Percentiles rank a stretch among this genome's conserved stretches.
Conservation (phyloP, 2,329 filamentous ascomycete species). For the Eutypella sp. region DNA sequence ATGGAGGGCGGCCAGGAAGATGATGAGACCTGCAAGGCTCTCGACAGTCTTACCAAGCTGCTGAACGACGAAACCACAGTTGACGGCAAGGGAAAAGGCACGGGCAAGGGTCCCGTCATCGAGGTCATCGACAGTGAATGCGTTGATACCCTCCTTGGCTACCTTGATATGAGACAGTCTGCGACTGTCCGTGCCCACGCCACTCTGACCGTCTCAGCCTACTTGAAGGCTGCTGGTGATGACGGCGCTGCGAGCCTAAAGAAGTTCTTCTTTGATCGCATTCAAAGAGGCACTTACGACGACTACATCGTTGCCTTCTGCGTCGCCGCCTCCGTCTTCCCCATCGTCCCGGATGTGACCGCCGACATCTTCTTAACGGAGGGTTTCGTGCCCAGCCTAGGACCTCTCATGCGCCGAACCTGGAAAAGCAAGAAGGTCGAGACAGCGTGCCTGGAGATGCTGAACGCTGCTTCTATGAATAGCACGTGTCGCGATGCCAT, state of each 20-base stretch:
- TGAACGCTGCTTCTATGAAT: slow-evolving; percentile 89
- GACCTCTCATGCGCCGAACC: slow-evolving; percentile 70
- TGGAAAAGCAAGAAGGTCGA: slow-evolving; percentile 85
- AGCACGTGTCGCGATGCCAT: slow-evolving; percentile 77
- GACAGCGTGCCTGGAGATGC: slow-evolving; percentile 78
- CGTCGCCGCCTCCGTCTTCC: slow-evolving; percentile 83
- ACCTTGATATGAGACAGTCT: slow-evolving; percentile 77
- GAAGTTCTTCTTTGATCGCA: slow-evolving; percentile 67
- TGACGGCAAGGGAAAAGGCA: slow-evolving; percentile 35
- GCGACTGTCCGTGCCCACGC: slow-evolving; percentile 73
- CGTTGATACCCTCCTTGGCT: slow-evolving; percentile 80
- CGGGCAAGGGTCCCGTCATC: slow-evolving; percentile 45
- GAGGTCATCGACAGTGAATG: slow-evolving; percentile 66
- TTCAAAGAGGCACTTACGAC: slow-evolving; percentile 73
- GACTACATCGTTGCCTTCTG: slow-evolving; percentile 91
- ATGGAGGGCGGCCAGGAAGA: slow-evolving; percentile 89
- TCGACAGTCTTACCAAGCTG: slow-evolving; percentile 55
- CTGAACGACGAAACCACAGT: slow-evolving; percentile 49
- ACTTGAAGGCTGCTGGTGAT: slow-evolving; percentile 71
- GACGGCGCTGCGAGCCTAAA: slow-evolving; percentile 65
- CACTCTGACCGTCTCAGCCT: slow-evolving; percentile 74
- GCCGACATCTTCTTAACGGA: slow-evolving; percentile 80
- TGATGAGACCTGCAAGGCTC: slow-evolving; percentile 58
- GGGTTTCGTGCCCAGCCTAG: slow-evolving; percentile 74
- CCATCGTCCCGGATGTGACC: slow-evolving; percentile 71